Conservation (phyloP, 75 land plant genomes). For the Picea sitchensis region DNA sequence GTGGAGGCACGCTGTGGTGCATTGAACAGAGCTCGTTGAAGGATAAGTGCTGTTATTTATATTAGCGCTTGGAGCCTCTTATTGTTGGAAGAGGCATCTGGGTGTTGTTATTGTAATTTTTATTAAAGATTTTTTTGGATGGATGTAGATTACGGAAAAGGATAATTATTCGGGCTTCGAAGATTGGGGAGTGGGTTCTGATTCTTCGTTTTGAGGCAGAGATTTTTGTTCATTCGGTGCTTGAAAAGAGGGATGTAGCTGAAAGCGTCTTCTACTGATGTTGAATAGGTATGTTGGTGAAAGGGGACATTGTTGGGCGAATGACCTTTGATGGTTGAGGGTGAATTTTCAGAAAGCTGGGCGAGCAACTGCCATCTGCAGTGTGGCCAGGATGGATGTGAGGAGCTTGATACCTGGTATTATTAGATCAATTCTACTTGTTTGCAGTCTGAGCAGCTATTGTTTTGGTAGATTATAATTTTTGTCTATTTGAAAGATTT, state of each 20-base stretch:
- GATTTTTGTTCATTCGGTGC: background rate
- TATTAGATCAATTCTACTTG: background rate
- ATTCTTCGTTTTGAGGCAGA: background rate
- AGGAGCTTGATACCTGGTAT: background rate
- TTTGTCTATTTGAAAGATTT: background rate
- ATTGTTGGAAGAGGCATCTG: background rate
- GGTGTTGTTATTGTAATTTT: background rate
- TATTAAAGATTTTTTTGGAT: background rate
- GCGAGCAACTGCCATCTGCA: background rate
- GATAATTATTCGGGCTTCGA: background rate
- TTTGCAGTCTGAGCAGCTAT: too few relatives aligned
- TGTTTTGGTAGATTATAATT: background rate
- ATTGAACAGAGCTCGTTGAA: slow-evolving; percentile 8
- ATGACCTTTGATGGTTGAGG: background rate
- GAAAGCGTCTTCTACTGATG: too few relatives aligned
- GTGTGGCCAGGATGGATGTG: background rate
- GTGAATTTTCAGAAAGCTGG: background rate
- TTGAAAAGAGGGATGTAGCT: too few relatives aligned
- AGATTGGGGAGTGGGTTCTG: background rate
- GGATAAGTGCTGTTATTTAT: background rate
- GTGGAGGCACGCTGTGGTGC: slow-evolving; percentile 13
- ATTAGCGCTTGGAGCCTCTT: background rate
- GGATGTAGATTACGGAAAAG: too few relatives aligned
- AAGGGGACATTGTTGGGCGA: background rate
- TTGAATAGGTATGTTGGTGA: too few relatives aligned